phyloP scores from a whole-genome alignment of 257 asterid genomes.

The Primulina eburnea region DNA sequence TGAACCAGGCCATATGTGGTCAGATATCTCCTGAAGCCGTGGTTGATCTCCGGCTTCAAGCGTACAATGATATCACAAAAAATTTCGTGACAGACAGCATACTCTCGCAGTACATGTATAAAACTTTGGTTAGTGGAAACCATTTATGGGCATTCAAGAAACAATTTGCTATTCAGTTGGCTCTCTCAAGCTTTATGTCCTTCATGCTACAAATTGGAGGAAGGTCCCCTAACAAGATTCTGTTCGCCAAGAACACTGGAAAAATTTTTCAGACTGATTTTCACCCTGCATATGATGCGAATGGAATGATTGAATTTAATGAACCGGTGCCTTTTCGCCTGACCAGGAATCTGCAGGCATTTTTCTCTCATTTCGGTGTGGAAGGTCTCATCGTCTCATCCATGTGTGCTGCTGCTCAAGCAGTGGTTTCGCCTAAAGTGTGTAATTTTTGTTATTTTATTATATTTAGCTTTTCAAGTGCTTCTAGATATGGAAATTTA shows the following conservation, averaged over 20 bases:
- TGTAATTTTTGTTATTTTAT: slow-evolving; percentile 25
- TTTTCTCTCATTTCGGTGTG: slow-evolving; percentile 95
- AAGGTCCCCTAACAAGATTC: slow-evolving; percentile 93
- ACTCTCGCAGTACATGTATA: slow-evolving; percentile 97
- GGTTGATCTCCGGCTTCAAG: slow-evolving; percentile 93
- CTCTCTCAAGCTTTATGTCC: slow-evolving; percentile 93
- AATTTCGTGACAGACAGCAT: slow-evolving; percentile 80
- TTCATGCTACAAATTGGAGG: slow-evolving; percentile 98
- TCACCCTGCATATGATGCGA: slow-evolving; percentile 93
- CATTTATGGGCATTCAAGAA: slow-evolving; percentile 97
- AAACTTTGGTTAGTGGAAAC: slow-evolving; percentile 81
- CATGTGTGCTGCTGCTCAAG: slow-evolving; percentile 97
- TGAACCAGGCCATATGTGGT: slow-evolving; percentile 94
- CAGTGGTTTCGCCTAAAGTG: slow-evolving; percentile 96
- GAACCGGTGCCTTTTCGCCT: slow-evolving; percentile 97
- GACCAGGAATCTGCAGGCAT: slow-evolving; percentile 92
- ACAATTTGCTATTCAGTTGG: slow-evolving; percentile 93
- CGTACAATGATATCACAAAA: slow-evolving; percentile 82
- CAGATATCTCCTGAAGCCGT: slow-evolving; percentile 95
- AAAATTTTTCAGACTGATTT: slow-evolving; percentile 96
- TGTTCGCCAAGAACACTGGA: slow-evolving; percentile 95
- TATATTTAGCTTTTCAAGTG: slow-evolving; percentile 2
- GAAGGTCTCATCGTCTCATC: slow-evolving; percentile 94
- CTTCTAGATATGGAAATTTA: neutral
- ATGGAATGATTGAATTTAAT: slow-evolving; percentile 93